Base-by-base conservation (phyloP, 768 basidiomycete species). In the Tylopilus intermedius region DNA sequence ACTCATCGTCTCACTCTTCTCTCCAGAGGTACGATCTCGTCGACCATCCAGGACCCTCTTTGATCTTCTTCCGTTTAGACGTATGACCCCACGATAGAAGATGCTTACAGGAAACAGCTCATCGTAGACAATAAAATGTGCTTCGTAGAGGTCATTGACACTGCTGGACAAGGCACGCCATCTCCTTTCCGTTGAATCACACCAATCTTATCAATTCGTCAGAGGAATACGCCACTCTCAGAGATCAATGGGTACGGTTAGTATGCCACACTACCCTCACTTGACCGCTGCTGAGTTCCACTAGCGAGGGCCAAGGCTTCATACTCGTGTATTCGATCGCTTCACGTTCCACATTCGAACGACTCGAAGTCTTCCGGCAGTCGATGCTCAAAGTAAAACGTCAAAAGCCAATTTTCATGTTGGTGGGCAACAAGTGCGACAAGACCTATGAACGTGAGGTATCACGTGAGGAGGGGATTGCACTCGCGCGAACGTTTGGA, bases 71-170 rank as follows among this genome's bases (percentile, higher is more conserved):
- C 49, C 26, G 4, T 38, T 51, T 59, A 95, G 91, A 92, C 92
- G 48, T 97, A 97, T 71, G 94, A 97, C 75, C 94, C 94, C 52
- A 97, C 94, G 62, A 97, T 97, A 82, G 94, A 97, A 74, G 94
- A 96, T 70, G 93, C 93, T 57, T 96, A 97, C 74, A 82, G 94
- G 64, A 95, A 94, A 71, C 92, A 94, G 68, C 80, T 94, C 62
- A 84, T 94, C 51, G 92, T 96, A 58, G 94, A 95, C 72, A 92
- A 93, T 67, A 81, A 86, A 62, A 94, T 94, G 83, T 94, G 92
- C 73, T 88, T 94, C 69, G 83, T 97, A 59, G 94, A 97, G 71
- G 91, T 97, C 57, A 90, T 97, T 69, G 94, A 97, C 73, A 96
- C 94, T 62, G 94, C 94, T 46, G 94, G 94, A 29, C 94, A 97